Evolutionary conservation across 1,284 basidiomycete species (phyloP), one percentile per base, ranked within the genome.

Genomic region (Malassezia yamatoensis): DNA sequence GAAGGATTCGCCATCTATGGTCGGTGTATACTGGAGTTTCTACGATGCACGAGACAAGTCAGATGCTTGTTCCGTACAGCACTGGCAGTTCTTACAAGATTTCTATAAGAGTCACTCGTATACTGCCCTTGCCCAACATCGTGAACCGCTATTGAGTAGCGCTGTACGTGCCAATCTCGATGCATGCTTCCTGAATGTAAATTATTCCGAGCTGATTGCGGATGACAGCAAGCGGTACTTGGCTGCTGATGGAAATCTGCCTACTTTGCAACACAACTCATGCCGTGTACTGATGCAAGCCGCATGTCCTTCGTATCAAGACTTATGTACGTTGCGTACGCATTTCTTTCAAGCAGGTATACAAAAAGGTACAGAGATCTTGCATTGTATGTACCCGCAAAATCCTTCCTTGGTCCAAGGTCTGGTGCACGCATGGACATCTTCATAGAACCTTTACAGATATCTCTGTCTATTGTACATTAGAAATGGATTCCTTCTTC

Each of bases 1-100:
- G 10, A 83, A 86, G 70, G 90, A 94, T 77, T 93, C 94, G 70
- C 83, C 84, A 3, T 81, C 83, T 58, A 83, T 87, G 0, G 76
- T 90, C 8, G 81, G 83, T 54, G 79, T 83, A 0, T 87, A 91
- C 73, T 77, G 89, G 1, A 81, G 82, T 0, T 75, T 91, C 15
- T 86, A 82, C 68, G 79, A 47, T 62, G 77, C 34, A 81, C 80
- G 16, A 16, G 12, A 36, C 10, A 2, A 24, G 13, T 46, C 48
- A 16, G 33, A 16, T 16, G 36, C 40, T 6, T 16, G 48, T 10
- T 37, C 47, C 35, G 18, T 58, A 0, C 34, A 43, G 5, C 50
- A 58, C 29, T 10, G 44, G 39, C 37, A n/a, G 2, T 33, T 53
- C 15, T 42, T 52, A 21, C 20, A 21, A 11, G 44, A 39, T 18